A percentile compares a stretch with the other conserved stretches of the same genome.
Conservation (phyloP, 2,329 filamentous ascomycete genomes). For the Aureobasidium sp. region DNA sequence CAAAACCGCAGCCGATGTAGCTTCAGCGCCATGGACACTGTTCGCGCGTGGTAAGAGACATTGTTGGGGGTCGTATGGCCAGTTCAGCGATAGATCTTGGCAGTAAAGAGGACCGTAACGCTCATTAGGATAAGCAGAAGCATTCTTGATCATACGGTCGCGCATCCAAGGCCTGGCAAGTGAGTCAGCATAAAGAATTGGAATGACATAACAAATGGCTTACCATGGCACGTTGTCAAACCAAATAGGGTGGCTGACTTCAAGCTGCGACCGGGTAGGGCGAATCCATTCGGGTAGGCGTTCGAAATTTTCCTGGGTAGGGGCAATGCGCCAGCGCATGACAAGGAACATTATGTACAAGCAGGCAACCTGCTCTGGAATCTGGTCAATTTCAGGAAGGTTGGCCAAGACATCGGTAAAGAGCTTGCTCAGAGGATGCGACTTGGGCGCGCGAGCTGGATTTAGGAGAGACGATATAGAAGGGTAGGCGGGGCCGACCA, state of each 20-base stretch:
- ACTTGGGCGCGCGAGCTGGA: slow-evolving; percentile 48
- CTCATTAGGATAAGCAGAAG: slow-evolving; percentile 57
- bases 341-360: slow-evolving; percentile 81
- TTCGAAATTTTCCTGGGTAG: slow-evolving; percentile 70
- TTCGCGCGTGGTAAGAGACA: slow-evolving; percentile 41
- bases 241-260: slow-evolving; percentile 66
- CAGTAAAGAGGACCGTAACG: slow-evolving; percentile 76
- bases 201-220: slow-evolving; percentile 7
- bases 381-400: slow-evolving; percentile 64
- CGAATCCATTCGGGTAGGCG: slow-evolving; percentile 65
- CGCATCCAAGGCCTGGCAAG: slow-evolving; percentile 57
- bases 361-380: slow-evolving; percentile 74
- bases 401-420: slow-evolving; percentile 77
- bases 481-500: slow-evolving; percentile 70
- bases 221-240: slow-evolving; percentile 70
- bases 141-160: slow-evolving; percentile 48
- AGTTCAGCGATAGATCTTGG: slow-evolving; percentile 64
- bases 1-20: slow-evolving; percentile 16
- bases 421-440: slow-evolving; percentile 73
- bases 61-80: slow-evolving; percentile 70
- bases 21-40: slow-evolving; percentile 19
- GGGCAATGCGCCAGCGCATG: slow-evolving; percentile 74
- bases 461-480: slow-evolving; percentile 72
- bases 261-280: slow-evolving; percentile 58
- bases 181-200: not conserved